Base-by-base conservation (phyloP, 129 eudicot species). In the Helianthus annuus region DNA sequence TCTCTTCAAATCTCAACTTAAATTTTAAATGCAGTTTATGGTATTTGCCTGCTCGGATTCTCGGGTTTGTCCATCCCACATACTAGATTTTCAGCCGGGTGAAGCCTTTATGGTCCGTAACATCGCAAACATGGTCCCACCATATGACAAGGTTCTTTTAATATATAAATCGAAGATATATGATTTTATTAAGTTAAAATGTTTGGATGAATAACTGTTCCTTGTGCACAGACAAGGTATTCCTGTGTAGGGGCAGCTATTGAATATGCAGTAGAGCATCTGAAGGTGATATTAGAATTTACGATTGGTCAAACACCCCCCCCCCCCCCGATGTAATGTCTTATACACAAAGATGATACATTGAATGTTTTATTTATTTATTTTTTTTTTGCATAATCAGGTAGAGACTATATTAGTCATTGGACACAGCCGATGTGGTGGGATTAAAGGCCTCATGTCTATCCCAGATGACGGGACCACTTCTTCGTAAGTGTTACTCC, bases 371-470 rank as follows among this genome's bases (percentile, higher is more conserved):
- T n/a, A n/a, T n/a, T n/a, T n/a, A n/a, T n/a, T n/a, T n/a, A n/a
- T n/a, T n/a, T n/a, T n/a, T n/a, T n/a, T 52, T 51, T 0, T 58
- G 16, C 10, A 58, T 58, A 11, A 11, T 40, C 75, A 92, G 98
- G 96, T 92, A 78, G 96, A 89, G 81, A 86, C 79, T 76, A 92
- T 92, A 61, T 53, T 92, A 75, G 96, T 92, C 24, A 92, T 92
- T 59, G 98, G 98, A 58, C 96, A 92, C 75, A 89, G 98, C 83
- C 76, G 90, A 60, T 89, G 98, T 78, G 98, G 98, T 68, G 98
- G 98, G 62, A 92, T 92, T 42, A 92, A 89, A 79, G 98, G 96
- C 10, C 98, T 92, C 76, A 92, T 92, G 98, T 85, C 98, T 76
- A 78, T 87, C 73, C 84, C 96, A 1, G 96, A 89, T 10, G 89